Conservation (phyloP, 352 stramenopile species). For the Phytophthora pistaciae region DNA sequence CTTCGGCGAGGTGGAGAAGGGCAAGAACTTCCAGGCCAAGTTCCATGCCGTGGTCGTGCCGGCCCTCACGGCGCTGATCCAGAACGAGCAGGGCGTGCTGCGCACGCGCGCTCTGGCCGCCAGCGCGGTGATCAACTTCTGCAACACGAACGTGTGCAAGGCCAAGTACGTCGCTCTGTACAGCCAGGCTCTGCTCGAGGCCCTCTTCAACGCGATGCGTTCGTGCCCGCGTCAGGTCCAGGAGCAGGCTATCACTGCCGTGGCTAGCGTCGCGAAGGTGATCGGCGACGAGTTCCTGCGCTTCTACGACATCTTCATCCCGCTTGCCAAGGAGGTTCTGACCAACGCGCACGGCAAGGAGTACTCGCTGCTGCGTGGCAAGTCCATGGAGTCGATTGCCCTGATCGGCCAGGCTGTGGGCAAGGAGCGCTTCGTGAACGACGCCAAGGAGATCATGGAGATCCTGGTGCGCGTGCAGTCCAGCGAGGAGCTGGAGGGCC, state of each 20-base stretch:
- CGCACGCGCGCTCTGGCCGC: slow-evolving; percentile 81
- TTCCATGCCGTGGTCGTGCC: slow-evolving; percentile 77
- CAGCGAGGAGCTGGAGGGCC: slow-evolving; percentile 73
- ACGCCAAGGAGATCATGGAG: slow-evolving; percentile 90
- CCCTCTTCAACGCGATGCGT: slow-evolving; percentile 84
- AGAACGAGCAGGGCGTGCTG: slow-evolving; percentile 69
- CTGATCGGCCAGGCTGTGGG: slow-evolving; percentile 90
- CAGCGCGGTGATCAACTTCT: slow-evolving; percentile 89
- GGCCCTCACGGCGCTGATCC: slow-evolving; percentile 70
- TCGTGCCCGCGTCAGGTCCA: slow-evolving; percentile 84
- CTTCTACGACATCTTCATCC: slow-evolving; percentile 92
- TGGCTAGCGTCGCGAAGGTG: slow-evolving; percentile 87
- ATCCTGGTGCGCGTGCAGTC: slow-evolving; percentile 82
- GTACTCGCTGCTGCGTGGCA: slow-evolving; percentile 84
- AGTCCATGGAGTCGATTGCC: slow-evolving; percentile 91
- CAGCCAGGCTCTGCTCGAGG: slow-evolving; percentile 74
- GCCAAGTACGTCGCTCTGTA: slow-evolving; percentile 76
- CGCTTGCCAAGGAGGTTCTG: slow-evolving; percentile 86
- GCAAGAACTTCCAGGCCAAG: slow-evolving; percentile 90
- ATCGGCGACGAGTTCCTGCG: slow-evolving; percentile 79
- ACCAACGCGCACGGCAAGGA: slow-evolving; percentile 79
- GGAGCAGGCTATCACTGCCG: slow-evolving; percentile 89
- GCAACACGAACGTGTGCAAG: slow-evolving; percentile 88
- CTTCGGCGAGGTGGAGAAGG: slow-evolving; percentile 85
- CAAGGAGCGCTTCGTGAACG: slow-evolving; percentile 79